Conservation (phyloP, 2,329 filamentous ascomycete genomes). For the Microdochium paspali region DNA sequence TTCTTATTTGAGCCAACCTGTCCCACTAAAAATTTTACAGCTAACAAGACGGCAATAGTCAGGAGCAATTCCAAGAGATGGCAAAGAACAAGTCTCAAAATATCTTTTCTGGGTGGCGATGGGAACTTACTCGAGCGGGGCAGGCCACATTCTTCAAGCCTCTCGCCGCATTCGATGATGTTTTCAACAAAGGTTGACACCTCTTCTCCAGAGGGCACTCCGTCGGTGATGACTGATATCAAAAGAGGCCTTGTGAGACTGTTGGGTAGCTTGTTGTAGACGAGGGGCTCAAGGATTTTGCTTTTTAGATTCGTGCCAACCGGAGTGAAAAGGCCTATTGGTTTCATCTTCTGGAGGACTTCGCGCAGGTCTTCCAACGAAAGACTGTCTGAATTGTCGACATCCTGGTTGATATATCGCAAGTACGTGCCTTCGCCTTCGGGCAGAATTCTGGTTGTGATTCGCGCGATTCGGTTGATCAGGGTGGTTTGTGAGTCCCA, state of each 20-base stretch:
- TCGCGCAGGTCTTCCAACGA: not conserved
- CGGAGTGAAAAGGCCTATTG: constrained; percentile 1
- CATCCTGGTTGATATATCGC: constrained; percentile 8
- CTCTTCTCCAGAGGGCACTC: constrained; percentile 3
- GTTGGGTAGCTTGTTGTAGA: constrained; percentile 4
- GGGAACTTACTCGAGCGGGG: constrained; percentile 5
- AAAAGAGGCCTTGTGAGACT: constrained; percentile 6
- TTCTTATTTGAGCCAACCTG: constrained; percentile 2
- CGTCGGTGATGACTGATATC: constrained; percentile 9
- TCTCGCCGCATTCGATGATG: constrained; percentile 6
- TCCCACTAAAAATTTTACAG: constrained; percentile 5
- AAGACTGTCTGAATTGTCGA: constrained; percentile 4
- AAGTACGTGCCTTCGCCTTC: constrained; percentile 8
- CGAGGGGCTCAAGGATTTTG: constrained; percentile 8
- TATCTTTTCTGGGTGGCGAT: not conserved
- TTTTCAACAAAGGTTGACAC: constrained; percentile 1
- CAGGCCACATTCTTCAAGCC: constrained; percentile 2
- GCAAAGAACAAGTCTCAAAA: not conserved
- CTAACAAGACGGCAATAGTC: not conserved
- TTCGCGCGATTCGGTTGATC: constrained; percentile 5
- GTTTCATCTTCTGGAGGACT: not conserved
- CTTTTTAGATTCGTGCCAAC: constrained; percentile 7
- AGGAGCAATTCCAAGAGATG: not conserved
- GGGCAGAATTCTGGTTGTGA: constrained; percentile 7
- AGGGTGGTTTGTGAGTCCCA: constrained; percentile 7